Evolutionary conservation across 1,284 basidiomycete genomes (phyloP).

Genomic region (Apiotrichum gracile): DNA sequence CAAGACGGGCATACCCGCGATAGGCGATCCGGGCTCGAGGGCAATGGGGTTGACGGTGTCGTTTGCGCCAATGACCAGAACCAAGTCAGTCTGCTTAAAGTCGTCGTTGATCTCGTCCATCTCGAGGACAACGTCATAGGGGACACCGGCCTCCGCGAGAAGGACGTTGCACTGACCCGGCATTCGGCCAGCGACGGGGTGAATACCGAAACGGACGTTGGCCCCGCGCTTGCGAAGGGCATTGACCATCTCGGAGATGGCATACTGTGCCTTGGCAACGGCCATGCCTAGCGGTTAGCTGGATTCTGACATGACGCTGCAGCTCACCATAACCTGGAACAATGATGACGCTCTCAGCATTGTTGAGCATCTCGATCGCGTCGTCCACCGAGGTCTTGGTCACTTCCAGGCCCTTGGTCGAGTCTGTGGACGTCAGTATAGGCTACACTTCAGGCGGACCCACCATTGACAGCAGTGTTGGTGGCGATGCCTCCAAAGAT

Average conservation of each 20-base stretch:
- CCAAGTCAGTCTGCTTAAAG: constrained; percentile 74
- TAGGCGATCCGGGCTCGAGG: constrained; percentile 73
- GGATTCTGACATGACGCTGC: background rate
- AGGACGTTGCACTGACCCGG: constrained; percentile 70
- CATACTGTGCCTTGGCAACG: constrained; percentile 79
- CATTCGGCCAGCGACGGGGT: constrained; percentile 44
- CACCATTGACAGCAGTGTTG: constrained; percentile 48
- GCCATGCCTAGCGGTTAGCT: constrained; percentile 55
- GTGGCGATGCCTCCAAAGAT: constrained; percentile 61
- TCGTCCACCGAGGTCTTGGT: constrained; percentile 70
- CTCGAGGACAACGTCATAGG: constrained; percentile 79
- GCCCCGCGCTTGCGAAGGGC: constrained; percentile 65
- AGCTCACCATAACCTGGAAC: constrained; percentile 68
- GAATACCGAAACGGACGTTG: constrained; percentile 55
- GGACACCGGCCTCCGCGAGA: constrained; percentile 76
- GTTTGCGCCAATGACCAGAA: constrained; percentile 69
- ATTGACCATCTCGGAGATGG: constrained; percentile 71
- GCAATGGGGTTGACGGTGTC: constrained; percentile 85
- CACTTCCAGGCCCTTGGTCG: constrained; percentile 67
- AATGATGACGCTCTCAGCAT: constrained; percentile 75
- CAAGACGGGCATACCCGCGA: constrained; percentile 81
- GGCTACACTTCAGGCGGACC: too few relatives aligned
- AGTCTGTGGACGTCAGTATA: constrained; percentile 49
- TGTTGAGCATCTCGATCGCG: constrained; percentile 64
- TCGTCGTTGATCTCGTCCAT: constrained; percentile 91